phyloP scores from a whole-genome alignment of 2,329 filamentous ascomycete genomes.

The Capronia epimyces region DNA sequence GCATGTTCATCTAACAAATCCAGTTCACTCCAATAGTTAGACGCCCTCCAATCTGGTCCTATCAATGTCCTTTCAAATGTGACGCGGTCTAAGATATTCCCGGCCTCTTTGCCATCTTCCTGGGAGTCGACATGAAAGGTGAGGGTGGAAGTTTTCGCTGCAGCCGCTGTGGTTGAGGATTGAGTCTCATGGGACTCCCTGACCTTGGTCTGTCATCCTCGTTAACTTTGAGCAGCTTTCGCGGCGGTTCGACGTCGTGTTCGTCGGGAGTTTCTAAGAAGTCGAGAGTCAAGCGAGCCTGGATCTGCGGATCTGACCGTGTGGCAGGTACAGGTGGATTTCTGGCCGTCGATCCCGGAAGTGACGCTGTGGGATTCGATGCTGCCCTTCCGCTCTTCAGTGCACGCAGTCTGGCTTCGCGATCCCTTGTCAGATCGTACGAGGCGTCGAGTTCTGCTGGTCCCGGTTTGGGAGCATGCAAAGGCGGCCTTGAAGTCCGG shows the following conservation, averaged over 20 bases:
- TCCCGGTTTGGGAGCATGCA: constrained; percentile 11
- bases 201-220: constrained; percentile 5
- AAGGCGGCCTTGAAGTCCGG: constrained; percentile 10
- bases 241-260: constrained; percentile 8
- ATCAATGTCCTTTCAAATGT: neutral
- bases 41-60: neutral
- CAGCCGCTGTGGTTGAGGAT: constrained; percentile 4
- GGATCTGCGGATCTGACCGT: neutral
- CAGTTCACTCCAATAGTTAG: neutral
- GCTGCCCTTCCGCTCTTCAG: constrained; percentile 31
- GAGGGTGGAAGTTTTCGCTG: constrained; percentile 20
- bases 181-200: constrained; percentile 14
- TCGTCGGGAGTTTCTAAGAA: constrained; percentile 24
- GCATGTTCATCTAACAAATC: neutral
- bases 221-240: constrained; percentile 4
- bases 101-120: constrained; percentile 1
- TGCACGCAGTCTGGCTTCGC: constrained; percentile 33
- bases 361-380: neutral
- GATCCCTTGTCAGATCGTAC: constrained; percentile 29
- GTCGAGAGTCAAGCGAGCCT: constrained; percentile 15
- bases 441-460: constrained; percentile 3
- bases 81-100: neutral
- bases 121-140: constrained; percentile 14
- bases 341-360: neutral
- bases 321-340: neutral